Evolutionary conservation across 2,329 filamentous ascomycete species (phyloP).

Genomic region (Hortaea werneckii): DNA sequence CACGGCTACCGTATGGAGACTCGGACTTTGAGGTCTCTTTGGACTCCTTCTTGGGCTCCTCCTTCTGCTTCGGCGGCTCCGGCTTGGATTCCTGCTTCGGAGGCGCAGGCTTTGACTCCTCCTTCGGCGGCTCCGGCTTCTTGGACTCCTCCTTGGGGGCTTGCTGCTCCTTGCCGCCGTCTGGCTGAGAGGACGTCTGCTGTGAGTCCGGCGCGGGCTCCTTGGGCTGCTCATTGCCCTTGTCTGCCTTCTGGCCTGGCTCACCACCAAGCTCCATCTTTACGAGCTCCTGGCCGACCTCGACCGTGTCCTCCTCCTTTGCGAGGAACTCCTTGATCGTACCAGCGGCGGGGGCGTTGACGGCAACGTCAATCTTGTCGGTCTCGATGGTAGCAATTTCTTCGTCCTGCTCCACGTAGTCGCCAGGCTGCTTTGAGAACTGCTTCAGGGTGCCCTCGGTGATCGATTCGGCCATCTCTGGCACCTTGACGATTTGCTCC

Average conservation of each 20-base stretch:
- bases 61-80: constrained; percentile 28
- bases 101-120: constrained; percentile 28
- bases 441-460: constrained; percentile 95
- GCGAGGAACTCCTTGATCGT: constrained; percentile 86
- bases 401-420: constrained; percentile 90
- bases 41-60: constrained; percentile 35
- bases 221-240: constrained; percentile 47
- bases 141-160: constrained; percentile 12
- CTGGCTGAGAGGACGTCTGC: constrained; percentile 45
- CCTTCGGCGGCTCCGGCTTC: constrained; percentile 32
- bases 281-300: constrained; percentile 82
- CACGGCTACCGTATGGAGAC: constrained; percentile 57
- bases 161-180: constrained; percentile 37
- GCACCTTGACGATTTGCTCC: constrained; percentile 83
- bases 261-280: constrained; percentile 69
- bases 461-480: constrained; percentile 97
- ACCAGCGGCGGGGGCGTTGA: constrained; percentile 86
- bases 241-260: constrained; percentile 46
- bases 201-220: constrained; percentile 48
- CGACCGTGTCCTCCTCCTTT: constrained; percentile 89
- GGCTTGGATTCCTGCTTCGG: constrained; percentile 41
- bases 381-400: constrained; percentile 98
- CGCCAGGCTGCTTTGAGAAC: constrained; percentile 85
- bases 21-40: constrained; percentile 26
- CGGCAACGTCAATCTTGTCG: constrained; percentile 97